Percentiles rank a stretch among this genome's conserved stretches.
phyloP scores from a whole-genome alignment of 148 eudicot genomes.

The Persicaria maculosa region DNA sequence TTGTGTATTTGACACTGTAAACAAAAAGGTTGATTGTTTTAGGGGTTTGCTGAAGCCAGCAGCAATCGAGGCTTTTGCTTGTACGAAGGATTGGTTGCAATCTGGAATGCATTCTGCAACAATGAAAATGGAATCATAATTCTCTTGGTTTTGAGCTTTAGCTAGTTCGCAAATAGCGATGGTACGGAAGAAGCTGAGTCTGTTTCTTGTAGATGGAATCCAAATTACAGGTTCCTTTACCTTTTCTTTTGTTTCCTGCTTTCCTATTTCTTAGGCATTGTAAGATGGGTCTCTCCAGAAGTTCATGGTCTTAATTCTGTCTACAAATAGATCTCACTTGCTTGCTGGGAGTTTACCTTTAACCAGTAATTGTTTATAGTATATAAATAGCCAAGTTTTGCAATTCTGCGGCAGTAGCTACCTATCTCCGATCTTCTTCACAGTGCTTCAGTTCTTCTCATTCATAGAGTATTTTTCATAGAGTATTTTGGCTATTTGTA shows the following conservation, averaged over 20 bases:
- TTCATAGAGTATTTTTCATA: no score
- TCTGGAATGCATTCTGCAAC: not conserved
- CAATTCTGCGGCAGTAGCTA: not conserved
- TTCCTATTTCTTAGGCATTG: not conserved
- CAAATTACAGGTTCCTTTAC: slow-evolving; percentile 10
- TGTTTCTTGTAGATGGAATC: slow-evolving; percentile 10
- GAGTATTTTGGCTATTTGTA: not conserved
- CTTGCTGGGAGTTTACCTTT: not conserved
- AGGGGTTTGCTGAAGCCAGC: slow-evolving; percentile 70
- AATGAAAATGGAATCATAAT: not conserved
- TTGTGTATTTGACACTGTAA: slow-evolving; percentile 47
- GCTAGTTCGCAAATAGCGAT: not conserved
- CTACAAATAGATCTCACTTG: slow-evolving; percentile 3
- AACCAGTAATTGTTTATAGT: slow-evolving; percentile 5
- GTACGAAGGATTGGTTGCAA: slow-evolving; percentile 80
- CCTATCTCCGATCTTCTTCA: not conserved
- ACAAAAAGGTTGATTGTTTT: slow-evolving; percentile 69
- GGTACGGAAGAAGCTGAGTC: not conserved
- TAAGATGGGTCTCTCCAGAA: slow-evolving; percentile 4
- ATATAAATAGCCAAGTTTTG: slow-evolving; percentile 7
- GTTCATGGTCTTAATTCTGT: not conserved
- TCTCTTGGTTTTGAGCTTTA: not conserved
- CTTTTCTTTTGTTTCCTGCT: not conserved
- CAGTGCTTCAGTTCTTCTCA: not conserved
- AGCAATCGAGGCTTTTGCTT: slow-evolving; percentile 81